Evolutionary conservation across 2,329 filamentous ascomycete genomes (phyloP).

Genomic region (Cryphonectria carpinicola): DNA sequence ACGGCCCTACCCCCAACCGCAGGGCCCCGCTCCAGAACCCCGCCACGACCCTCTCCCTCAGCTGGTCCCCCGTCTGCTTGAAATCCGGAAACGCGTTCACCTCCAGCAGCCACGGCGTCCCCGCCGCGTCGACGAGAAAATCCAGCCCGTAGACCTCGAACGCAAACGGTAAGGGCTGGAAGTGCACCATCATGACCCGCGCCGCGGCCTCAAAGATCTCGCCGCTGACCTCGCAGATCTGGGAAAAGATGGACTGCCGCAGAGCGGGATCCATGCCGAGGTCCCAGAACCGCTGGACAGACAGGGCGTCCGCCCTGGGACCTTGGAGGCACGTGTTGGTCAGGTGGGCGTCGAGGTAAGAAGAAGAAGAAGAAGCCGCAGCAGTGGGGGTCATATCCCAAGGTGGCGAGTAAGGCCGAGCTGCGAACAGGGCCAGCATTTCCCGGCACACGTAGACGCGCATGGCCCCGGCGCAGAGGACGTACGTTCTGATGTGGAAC

Average conservation of each 20-base stretch:
- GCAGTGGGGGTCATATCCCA: slow-evolving; percentile 38
- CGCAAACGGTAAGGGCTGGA: slow-evolving; percentile 83
- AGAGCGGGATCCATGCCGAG: slow-evolving; percentile 45
- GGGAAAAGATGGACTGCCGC: slow-evolving; percentile 66
- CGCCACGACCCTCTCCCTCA: slow-evolving; percentile 68
- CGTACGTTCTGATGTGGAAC: slow-evolving; percentile 94
- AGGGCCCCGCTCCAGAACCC: slow-evolving; percentile 79
- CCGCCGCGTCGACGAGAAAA: slow-evolving; percentile 75
- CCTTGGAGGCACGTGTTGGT: slow-evolving; percentile 95
- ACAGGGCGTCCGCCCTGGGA: slow-evolving; percentile 50
- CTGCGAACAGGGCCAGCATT: slow-evolving; percentile 94
- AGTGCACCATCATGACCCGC: slow-evolving; percentile 82
- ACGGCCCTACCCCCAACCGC: slow-evolving; percentile 65
- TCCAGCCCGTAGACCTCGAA: slow-evolving; percentile 95
- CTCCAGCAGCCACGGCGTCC: slow-evolving; percentile 78
- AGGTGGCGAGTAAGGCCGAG: slow-evolving; percentile 71
- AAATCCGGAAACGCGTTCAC: slow-evolving; percentile 98
- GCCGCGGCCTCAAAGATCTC: slow-evolving; percentile 88
- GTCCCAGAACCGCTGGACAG: slow-evolving; percentile 76
- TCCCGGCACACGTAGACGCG: slow-evolving; percentile 83
- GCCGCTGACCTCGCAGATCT: slow-evolving; percentile 74
- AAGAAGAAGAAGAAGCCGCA: slow-evolving; percentile 17
- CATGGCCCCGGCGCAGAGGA: slow-evolving; percentile 78
- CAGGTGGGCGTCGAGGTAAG: slow-evolving; percentile 72
- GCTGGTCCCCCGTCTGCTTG: slow-evolving; percentile 79